Percentiles rank a stretch among this genome's conserved stretches.
Conservation (phyloP, 345 rosid species). For the Sonneratia caseolaris region DNA sequence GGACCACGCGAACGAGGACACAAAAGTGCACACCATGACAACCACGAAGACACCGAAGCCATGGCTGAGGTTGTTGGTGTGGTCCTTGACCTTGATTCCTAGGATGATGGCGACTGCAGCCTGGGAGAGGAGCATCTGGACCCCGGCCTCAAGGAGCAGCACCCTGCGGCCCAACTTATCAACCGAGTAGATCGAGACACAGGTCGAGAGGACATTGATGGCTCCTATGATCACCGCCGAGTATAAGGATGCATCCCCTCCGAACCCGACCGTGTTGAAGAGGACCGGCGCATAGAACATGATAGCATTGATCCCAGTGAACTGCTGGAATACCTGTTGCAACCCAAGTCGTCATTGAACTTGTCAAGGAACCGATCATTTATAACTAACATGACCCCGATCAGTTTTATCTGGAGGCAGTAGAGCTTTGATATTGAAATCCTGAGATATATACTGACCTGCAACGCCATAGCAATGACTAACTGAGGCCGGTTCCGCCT, state of each 20-base stretch:
- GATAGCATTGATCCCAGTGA: slow-evolving; percentile 91
- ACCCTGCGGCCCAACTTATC: slow-evolving; percentile 79
- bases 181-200: slow-evolving; percentile 76
- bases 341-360: not conserved
- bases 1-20: slow-evolving; percentile 92
- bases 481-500: slow-evolving; percentile 75
- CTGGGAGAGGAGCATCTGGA: slow-evolving; percentile 86
- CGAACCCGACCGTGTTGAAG: slow-evolving; percentile 75
- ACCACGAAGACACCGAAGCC: slow-evolving; percentile 55
- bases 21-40: slow-evolving; percentile 68
- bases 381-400: too few species aligned
- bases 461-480: slow-evolving; percentile 68
- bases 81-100: slow-evolving; percentile 70
- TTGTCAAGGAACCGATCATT: not conserved
- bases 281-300: slow-evolving; percentile 97
- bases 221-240: slow-evolving; percentile 91
- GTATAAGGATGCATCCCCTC: slow-evolving; percentile 68
- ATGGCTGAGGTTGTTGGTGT: slow-evolving; percentile 33
- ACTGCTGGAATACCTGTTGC: slow-evolving; percentile 79
- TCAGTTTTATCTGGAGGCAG: too few species aligned
- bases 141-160: slow-evolving; percentile 73
- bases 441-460: slow-evolving; percentile 26
- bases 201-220: slow-evolving; percentile 69
- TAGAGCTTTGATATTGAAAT: not conserved
- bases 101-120: slow-evolving; percentile 55